These are phyloP conservation scores for Hibiscus trionum DNA, from an alignment of 345 rosid genomes.

Conservation along the genomic window DNA sequence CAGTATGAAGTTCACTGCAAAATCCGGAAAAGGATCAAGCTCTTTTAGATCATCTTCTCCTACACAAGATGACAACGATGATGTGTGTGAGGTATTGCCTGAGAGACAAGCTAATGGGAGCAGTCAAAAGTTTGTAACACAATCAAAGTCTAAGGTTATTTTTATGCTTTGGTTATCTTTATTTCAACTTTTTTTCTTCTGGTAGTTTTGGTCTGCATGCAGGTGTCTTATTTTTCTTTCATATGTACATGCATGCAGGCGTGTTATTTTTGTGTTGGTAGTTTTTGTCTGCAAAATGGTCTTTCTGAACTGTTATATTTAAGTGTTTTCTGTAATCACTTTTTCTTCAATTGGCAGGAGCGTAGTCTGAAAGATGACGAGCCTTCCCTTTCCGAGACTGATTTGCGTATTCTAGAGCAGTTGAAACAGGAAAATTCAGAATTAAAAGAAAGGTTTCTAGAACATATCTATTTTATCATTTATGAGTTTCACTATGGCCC, in stretches of 20 bases:
- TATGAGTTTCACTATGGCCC: not conserved
- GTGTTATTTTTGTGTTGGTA: not conserved
- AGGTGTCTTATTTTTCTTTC: not conserved
- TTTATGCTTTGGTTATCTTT: not conserved
- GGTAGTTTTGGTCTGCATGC: not conserved
- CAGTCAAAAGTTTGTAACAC: not conserved
- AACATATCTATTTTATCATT: not conserved
- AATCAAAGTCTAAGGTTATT: conserved; percentile 29
- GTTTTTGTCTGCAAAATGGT: not conserved
- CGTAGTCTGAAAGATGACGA: conserved; percentile 5
- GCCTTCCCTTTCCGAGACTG: conserved; percentile 14
- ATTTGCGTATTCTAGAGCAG: conserved; percentile 22
- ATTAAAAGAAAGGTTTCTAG: conserved; percentile 49
- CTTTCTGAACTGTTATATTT: not conserved
- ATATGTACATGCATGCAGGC: not conserved
- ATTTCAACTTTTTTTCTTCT: not conserved
- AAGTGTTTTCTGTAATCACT: not conserved
- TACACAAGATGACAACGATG: conserved; percentile 23
- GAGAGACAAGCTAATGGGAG: conserved; percentile 17
- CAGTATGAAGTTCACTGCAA: conserved; percentile 11
- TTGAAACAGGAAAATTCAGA: conserved; percentile 53
- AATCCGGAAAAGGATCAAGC: conserved; percentile 22
- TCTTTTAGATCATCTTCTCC: conserved; percentile 22
- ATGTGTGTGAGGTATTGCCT: conserved; percentile 20
- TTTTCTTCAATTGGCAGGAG: conserved; percentile 25